Base-by-base conservation (phyloP, 306 rosid genomes). In the Citrullus colocynthis region DNA sequence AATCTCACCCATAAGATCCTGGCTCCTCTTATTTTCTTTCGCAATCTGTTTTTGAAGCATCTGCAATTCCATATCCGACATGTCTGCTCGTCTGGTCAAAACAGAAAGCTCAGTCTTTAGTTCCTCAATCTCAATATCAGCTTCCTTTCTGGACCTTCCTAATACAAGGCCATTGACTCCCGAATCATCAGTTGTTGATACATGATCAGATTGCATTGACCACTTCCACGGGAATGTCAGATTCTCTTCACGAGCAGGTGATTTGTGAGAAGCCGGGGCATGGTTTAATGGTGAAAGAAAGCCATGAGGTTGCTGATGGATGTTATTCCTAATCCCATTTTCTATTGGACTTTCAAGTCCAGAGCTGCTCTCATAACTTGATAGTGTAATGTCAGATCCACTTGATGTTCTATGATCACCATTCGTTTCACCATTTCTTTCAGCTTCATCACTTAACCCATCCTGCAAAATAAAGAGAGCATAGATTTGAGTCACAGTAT, bases 11-110 rank as follows among this genome's bases (percentile, higher is more conserved):
- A 84, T 41, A n/a, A 92, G 97, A 21, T 95, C 99, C 58, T 88
- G 90, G 66, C 97, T 93, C 86, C 87, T 83, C 84, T 90, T 95
- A 82, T 87, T 89, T 81, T 95, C 99, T 83, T 95, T 95, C 8
- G 85, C 84, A 54, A 95, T 85, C 79, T 92, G 97, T 84, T 89
- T 95, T 67, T 97, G 84, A n/a, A 95, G 89, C 17, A 97, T 90
- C 88, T 95, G 99, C 60, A 95, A 79, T 84, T 92, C 99, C 90
- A 95, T 48, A 88, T 90, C 99, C 7, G 97, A 92, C 80, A 92
- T 41, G 71, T 95, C 88, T 4, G 87, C 92, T 65, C 90, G 97
- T 88, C 97, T 88, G 2, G 89, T 87, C 87, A 89, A 83, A 82
- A 79, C 87, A 80, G 83, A 74, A 62, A 90, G 85, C 77, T 95